Percentiles rank a stretch among this genome's conserved stretches.
phyloP scores from a whole-genome alignment of 768 basidiomycete genomes.

The Chlorophyllum brunneum region DNA sequence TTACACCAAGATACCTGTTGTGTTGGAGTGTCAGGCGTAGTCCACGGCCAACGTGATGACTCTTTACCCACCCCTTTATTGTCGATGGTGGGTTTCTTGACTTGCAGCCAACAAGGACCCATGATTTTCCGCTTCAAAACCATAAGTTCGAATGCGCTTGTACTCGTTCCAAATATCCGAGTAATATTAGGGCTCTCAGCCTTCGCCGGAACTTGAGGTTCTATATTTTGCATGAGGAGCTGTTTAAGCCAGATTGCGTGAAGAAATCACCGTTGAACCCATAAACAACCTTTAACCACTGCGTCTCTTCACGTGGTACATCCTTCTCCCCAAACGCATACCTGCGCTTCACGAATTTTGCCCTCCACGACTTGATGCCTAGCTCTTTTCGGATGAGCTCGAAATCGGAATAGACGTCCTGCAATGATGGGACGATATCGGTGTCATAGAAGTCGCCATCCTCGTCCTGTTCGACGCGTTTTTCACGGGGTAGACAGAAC shows the following conservation, averaged over 20 bases:
- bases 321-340: constrained; percentile 90
- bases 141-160: constrained; percentile 88
- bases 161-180: constrained; percentile 87
- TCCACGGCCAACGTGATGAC: background rate
- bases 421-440: constrained; percentile 63
- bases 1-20: constrained; percentile 98
- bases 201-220: constrained; percentile 68
- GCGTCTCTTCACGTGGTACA: constrained; percentile 71
- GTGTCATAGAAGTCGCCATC: constrained; percentile 65
- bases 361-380: constrained; percentile 72
- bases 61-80: constrained; percentile 65
- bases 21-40: background rate
- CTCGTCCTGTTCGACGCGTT: constrained; percentile 52
- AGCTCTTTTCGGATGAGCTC: constrained; percentile 70
- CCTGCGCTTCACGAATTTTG: constrained; percentile 82
- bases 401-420: constrained; percentile 82
- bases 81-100: constrained; percentile 73
- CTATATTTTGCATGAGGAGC: constrained; percentile 30
- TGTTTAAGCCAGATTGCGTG: background rate
- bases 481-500: constrained; percentile 78
- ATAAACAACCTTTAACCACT: constrained; percentile 95
- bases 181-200: constrained; percentile 81
- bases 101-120: constrained; percentile 96
- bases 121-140: constrained; percentile 96
- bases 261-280: constrained; percentile 69